Evolutionary conservation across 306 rosid species (phyloP), one percentile per base, ranked within the genome.

Genomic region (Neltuma alba): DNA sequence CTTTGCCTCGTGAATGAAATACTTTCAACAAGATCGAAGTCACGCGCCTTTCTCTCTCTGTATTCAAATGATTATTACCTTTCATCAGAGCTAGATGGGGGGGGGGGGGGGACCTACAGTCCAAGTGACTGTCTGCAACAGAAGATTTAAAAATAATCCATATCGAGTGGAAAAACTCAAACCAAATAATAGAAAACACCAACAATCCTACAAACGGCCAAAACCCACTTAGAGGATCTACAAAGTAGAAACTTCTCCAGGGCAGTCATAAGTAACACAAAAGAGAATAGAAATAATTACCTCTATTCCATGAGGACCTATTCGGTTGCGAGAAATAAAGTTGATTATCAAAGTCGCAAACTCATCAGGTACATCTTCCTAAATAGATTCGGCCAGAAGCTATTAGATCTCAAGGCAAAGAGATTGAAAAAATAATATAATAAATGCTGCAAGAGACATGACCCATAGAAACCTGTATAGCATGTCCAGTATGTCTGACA

Each of bases 351-450:
- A 85, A 62, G 52, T 55, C 2, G 97, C 89, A 79, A 95, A 95
- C 75, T 95, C 99, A 70, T 95, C 98, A 25, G 99, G 99, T 38
- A 78, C 91, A 86, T 95, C 99, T 80, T 95, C 99, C 99, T 95
- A 84, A 82, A 85, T 54, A 85, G 79, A 65, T 69, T 64, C 21
- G 62, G 40, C 28, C 10, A 72, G 33, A 48, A 79, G 58, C 70
- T 71, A 15, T 84, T 65, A 78, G 80, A 57, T 81, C 45, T 60
- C 58, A 41, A 33, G 63, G 70, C 12, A 73, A 8, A 64, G 75
- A 77, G 27, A 41, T 55, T 73, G 8, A 75, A 28, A 74, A 8
- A 58, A 20, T 37, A 2, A 45, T 70, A 69, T 7, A 33, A 54
- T 16, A 36, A 63, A 69, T 58, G 23, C 7, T 1, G 79, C 55